These are phyloP conservation scores for Colletotrichum horii DNA, from an alignment of 2,329 filamentous ascomycete species.

Conservation along the genomic window DNA sequence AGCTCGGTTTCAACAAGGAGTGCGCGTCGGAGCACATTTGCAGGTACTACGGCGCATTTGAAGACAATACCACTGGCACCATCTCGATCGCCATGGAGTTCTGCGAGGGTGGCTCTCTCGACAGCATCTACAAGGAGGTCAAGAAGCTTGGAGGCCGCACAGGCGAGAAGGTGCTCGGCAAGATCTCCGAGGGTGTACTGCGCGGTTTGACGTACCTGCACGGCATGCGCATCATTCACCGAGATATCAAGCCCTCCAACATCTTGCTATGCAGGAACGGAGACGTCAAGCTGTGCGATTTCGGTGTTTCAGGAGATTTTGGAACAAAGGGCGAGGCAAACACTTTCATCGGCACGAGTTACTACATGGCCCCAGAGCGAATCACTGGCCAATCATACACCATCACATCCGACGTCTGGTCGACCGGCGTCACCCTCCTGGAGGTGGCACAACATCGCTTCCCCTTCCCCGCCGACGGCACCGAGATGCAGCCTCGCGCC, in stretches of 20 bases:
- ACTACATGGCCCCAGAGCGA: constrained; percentile 98
- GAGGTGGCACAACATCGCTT: constrained; percentile 99
- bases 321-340: constrained; percentile 98
- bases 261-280: constrained; percentile 92
- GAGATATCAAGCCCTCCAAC: constrained; percentile 98
- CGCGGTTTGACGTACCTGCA: constrained; percentile 95
- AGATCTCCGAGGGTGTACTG: constrained; percentile 93
- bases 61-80: constrained; percentile 92
- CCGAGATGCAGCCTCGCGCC: constrained; percentile 91
- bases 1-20: constrained; percentile 97
- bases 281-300: constrained; percentile 97
- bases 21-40: constrained; percentile 97
- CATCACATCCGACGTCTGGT: constrained; percentile 99
- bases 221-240: constrained; percentile 95
- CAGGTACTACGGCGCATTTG: constrained; percentile 95
- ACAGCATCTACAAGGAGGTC: constrained; percentile 97
- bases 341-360: constrained; percentile 97
- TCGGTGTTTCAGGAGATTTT: constrained; percentile 96
- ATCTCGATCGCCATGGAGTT: constrained; percentile 99
- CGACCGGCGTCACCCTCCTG: constrained; percentile 92
- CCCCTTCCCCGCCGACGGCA: constrained; percentile 95
- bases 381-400: constrained; percentile 98
- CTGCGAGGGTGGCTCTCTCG: constrained; percentile 93
- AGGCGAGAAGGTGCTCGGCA: constrained; percentile 95
- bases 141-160: constrained; percentile 94